Conservation (phyloP, 345 rosid genomes). For the Dovyalis caffra region DNA sequence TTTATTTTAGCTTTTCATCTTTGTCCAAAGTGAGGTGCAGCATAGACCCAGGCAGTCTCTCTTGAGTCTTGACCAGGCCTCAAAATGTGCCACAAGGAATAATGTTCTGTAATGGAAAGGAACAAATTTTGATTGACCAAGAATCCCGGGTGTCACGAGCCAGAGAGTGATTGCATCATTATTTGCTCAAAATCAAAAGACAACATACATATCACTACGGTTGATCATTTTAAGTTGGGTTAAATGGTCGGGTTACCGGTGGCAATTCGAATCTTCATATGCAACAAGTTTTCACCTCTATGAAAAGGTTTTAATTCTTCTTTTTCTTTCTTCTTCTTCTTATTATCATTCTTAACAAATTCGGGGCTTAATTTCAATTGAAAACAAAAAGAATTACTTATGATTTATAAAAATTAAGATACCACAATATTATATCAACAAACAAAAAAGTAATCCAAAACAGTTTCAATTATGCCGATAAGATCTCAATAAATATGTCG, state of each 20-base stretch:
- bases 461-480: no score
- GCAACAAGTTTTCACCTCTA: not conserved
- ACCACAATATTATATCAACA: no score
- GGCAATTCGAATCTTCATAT: not conserved
- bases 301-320: not conserved
- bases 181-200: not conserved
- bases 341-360: no score
- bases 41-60: not conserved
- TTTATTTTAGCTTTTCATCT: conserved; percentile 6
- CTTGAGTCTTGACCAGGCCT: conserved; percentile 15
- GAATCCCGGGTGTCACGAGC: conserved; percentile 20
- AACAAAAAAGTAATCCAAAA: no score
- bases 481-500: no score
- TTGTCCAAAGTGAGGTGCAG: conserved; percentile 20
- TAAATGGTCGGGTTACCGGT: not conserved
- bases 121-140: conserved; percentile 9
- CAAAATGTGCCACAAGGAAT: conserved; percentile 5
- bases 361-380: no score
- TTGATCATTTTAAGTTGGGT: not conserved
- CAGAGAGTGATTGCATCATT: not conserved
- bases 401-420: no score
- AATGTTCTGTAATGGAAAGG: conserved; percentile 5
- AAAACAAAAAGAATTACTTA: no score
- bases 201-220: no score
- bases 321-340: no score